phyloP scores from a whole-genome alignment of 2,329 filamentous ascomycete genomes.

The Trichoderma breve region DNA sequence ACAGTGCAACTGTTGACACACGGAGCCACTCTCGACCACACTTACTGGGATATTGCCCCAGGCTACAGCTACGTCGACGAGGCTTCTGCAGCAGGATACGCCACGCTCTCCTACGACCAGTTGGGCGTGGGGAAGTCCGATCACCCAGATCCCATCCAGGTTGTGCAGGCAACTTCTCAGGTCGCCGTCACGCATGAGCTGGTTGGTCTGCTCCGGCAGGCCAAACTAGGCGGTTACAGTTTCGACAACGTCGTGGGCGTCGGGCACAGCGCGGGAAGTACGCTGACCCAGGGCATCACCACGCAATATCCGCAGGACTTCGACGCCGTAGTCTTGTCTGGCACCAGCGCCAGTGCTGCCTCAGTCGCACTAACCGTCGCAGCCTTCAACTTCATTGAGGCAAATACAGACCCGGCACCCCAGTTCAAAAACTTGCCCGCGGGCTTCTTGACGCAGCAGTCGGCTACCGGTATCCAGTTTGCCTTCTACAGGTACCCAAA shows the following conservation, averaged over 20 bases:
- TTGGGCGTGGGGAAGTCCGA: neutral
- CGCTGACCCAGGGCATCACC: constrained; percentile 2
- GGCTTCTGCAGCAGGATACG: neutral
- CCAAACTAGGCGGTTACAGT: neutral
- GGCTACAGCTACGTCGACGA: constrained; percentile 5
- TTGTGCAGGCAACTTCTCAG: neutral
- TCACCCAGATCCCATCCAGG: neutral
- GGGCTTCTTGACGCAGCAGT: constrained; percentile 4
- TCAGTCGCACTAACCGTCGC: neutral
- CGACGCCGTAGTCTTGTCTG: neutral
- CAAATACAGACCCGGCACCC: neutral
- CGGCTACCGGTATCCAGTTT: constrained; percentile 3
- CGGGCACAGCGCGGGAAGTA: neutral
- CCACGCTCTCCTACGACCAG: constrained; percentile 8
- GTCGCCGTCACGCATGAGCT: neutral
- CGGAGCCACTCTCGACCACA: constrained; percentile 9
- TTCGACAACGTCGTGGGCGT: constrained; percentile 6
- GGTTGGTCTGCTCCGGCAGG: neutral
- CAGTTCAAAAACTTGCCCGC: neutral
- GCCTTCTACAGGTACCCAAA: constrained; percentile 9
- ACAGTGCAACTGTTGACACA: constrained; percentile 4
- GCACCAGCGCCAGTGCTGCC: constrained; percentile 5
- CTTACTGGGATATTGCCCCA: neutral
- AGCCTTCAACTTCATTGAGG: neutral
- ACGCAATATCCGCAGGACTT: neutral